These are phyloP conservation scores for Trichoderma guizhouense DNA, from an alignment of 2,329 filamentous ascomycete genomes.

Conservation along the genomic window DNA sequence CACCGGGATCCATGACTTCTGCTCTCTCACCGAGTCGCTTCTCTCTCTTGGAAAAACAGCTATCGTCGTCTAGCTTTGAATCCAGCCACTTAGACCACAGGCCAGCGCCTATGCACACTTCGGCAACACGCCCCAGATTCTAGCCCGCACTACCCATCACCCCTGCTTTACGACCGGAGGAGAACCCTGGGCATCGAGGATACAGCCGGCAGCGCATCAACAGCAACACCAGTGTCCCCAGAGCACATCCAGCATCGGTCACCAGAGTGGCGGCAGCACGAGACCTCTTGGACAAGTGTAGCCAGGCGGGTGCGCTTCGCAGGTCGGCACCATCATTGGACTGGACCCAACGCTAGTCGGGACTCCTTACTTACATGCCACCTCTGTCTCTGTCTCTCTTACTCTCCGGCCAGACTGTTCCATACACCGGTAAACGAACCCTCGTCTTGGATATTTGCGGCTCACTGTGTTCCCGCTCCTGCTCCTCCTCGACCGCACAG, in stretches of 20 bases:
- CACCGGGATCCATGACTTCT: constrained; percentile 35
- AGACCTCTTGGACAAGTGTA: constrained; percentile 11
- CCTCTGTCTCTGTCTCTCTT: constrained; percentile 26
- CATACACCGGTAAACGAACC: constrained; percentile 12
- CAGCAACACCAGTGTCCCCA: constrained; percentile 11
- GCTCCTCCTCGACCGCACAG: constrained; percentile 22
- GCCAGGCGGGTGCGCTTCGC: constrained; percentile 7
- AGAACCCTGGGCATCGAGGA: background rate
- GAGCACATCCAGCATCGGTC: constrained; percentile 3
- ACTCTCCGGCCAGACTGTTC: constrained; percentile 18
- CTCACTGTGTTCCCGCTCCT: constrained; percentile 22
- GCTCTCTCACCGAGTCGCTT: constrained; percentile 41
- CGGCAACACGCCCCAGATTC: constrained; percentile 24
- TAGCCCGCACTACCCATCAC: constrained; percentile 24
- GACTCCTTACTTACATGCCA: constrained; percentile 27
- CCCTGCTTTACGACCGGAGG: constrained; percentile 21
- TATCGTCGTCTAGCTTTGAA: constrained; percentile 28
- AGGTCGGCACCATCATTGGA: constrained; percentile 14
- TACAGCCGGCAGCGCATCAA: background rate
- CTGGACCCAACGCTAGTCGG: constrained; percentile 21
- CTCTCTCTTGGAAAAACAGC: constrained; percentile 36
- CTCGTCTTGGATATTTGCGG: constrained; percentile 23
- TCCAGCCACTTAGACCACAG: constrained; percentile 17
- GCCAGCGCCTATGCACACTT: constrained; percentile 22
- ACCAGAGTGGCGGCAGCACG: constrained; percentile 11